Percentiles rank a stretch among this genome's conserved stretches.
These are phyloP conservation scores for Cyclanthera cordifolia DNA, from an alignment of 306 rosid species.

Conservation along the genomic window DNA sequence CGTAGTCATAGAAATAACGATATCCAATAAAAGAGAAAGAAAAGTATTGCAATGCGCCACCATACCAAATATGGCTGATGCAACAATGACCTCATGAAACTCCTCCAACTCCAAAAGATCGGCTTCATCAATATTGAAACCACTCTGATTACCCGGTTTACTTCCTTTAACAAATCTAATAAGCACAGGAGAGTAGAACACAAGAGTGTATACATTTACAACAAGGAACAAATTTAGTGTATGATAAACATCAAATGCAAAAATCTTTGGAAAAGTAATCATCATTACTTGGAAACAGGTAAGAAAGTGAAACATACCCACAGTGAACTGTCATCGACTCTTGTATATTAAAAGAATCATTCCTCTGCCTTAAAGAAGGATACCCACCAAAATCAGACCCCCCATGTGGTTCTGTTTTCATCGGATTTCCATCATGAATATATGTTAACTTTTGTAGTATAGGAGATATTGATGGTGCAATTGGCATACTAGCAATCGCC, in stretches of 20 bases:
- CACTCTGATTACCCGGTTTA: conserved; percentile 72
- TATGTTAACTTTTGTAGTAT: conserved; percentile 58
- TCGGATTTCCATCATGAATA: conserved; percentile 50
- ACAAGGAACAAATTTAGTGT: conserved; percentile 4
- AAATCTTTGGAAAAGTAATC: conserved; percentile 9
- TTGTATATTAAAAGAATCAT: conserved; percentile 69
- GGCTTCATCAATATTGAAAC: conserved; percentile 83
- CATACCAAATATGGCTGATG: conserved; percentile 46
- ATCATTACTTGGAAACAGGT: conserved; percentile 9
- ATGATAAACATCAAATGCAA: conserved; percentile 2
- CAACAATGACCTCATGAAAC: conserved; percentile 84
- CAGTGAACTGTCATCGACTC: conserved; percentile 78
- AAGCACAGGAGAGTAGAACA: conserved; percentile 20
- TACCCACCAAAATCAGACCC: conserved; percentile 96
- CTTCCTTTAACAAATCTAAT: conserved; percentile 81
- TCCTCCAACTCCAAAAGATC: conserved; percentile 76
- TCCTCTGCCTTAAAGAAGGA: conserved; percentile 66
- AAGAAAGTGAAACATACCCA: conserved; percentile 49
- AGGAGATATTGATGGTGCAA: conserved; percentile 54
- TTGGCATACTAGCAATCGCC: conserved; percentile 87
- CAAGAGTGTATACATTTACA: conserved; percentile 6
- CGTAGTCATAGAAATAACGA: not conserved
- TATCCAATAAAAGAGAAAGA: not conserved
- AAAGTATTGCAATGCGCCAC: not conserved
- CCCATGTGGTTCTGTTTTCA: conserved; percentile 41